A percentile compares a stretch with the other conserved stretches of the same genome.
phyloP scores from a whole-genome alignment of 805 yeast genomes.

The Spathaspora passalidarum region DNA sequence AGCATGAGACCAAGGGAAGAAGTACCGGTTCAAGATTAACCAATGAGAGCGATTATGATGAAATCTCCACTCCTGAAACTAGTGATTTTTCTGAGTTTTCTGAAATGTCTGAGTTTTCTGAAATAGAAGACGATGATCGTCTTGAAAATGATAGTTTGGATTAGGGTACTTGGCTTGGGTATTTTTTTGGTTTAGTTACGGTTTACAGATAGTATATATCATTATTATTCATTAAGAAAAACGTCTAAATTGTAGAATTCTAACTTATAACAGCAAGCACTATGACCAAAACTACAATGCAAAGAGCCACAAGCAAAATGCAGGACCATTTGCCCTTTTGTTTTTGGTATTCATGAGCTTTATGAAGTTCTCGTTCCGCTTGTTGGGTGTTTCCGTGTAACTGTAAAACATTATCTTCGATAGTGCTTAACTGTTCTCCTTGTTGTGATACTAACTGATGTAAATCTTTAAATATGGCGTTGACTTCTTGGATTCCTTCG shows the following conservation, averaged over 20 bases:
- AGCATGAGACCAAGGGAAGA: slow-evolving; percentile 3
- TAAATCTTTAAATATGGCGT: slow-evolving; percentile 78
- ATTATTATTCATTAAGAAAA: neutral
- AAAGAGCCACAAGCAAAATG: slow-evolving; percentile 55
- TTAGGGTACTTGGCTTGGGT: neutral
- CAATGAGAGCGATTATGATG: slow-evolving; percentile 13
- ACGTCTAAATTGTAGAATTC: neutral
- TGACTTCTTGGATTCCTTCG: slow-evolving; percentile 79
- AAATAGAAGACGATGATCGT: slow-evolving; percentile 12
- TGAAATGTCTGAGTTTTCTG: slow-evolving; percentile 7
- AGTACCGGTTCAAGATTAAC: slow-evolving; percentile 3
- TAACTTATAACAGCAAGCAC: slow-evolving; percentile 53
- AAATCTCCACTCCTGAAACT: slow-evolving; percentile 16
- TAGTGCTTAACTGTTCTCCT: slow-evolving; percentile 78
- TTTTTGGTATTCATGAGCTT: slow-evolving; percentile 75
- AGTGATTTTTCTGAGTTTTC: slow-evolving; percentile 10
- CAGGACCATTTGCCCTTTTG: slow-evolving; percentile 72
- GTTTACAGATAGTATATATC: too few relatives aligned
- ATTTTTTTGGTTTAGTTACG: neutral
- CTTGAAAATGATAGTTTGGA: slow-evolving; percentile 6
- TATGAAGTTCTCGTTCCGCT: slow-evolving; percentile 66
- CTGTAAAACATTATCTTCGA: slow-evolving; percentile 73
- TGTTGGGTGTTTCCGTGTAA: slow-evolving; percentile 62
- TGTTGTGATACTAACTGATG: slow-evolving; percentile 79
- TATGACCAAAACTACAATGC: slow-evolving; percentile 55